Base-by-base conservation (phyloP, 257 asterid genomes). In the Solanum appendiculatum region DNA sequence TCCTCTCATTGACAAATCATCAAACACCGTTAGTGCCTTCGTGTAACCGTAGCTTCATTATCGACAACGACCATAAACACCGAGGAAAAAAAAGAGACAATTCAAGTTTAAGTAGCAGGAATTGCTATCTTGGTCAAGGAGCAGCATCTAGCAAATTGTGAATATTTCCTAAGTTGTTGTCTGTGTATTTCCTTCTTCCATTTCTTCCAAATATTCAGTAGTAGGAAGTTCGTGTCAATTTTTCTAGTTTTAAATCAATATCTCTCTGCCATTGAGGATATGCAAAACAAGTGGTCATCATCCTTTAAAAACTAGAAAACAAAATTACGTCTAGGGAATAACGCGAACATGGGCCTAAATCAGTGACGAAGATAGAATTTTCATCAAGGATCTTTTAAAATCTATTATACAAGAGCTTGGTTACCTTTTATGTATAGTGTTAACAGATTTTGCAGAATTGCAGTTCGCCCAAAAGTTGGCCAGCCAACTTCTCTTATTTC, bases 31-130 rank as follows among this genome's bases (percentile, higher is more conserved):
- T 10, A 23, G 23, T 7, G 29, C 33, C 70, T 10, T 10, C 66
- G 8, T 56, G 33, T 63, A 3, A 9, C 70, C 16, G 10, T 10
- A 63, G 2, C 16, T 63, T 11, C 33, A 9, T 25, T 7, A 29
- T 2, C 70, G 31, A 11, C 70, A n/a, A 63, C 70, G 2, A 9
- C 33, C 70, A 63, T 63, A 63, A 63, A 63, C 70, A n/a, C 70
- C 29, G 7, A 9, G 7, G 6, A 23, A 1, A 21, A n/a, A 89
- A 78, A 91, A 92, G 86, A 88, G 93, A 92, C 27, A 81, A 85
- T 42, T 90, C 95, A 21, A 89, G 91, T 85, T 58, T 85, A 21
- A 82, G 94, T 40, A 85, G 31, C 70, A n/a, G 91, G 42, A 85
- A 20, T n/a, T n/a, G n/a, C n/a, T n/a, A n/a, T n/a, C n/a, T n/a